These are phyloP conservation scores for Stylonectria norvegica DNA, from an alignment of 2,329 filamentous ascomycete genomes.

Conservation along the genomic window DNA sequence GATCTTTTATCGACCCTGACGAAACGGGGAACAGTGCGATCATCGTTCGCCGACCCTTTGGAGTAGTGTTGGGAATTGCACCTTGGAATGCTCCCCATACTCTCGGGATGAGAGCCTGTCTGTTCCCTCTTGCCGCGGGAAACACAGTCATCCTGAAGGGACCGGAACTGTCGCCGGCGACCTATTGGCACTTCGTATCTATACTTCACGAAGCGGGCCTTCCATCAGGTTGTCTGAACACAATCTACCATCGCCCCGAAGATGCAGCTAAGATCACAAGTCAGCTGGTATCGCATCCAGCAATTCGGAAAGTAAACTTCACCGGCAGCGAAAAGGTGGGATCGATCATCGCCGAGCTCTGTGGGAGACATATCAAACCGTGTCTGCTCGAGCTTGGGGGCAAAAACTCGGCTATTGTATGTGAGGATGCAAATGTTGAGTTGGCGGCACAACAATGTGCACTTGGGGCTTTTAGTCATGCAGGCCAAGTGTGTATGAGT, in stretches of 20 bases:
- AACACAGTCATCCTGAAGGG: conserved; percentile 26
- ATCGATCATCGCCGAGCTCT: conserved; percentile 35
- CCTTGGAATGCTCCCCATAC: conserved; percentile 13
- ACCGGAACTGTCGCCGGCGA: conserved; percentile 31
- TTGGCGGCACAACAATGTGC: conserved; percentile 33
- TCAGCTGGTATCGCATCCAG: conserved; percentile 33
- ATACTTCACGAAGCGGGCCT: conserved; percentile 40
- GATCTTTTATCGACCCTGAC: too few relatives aligned
- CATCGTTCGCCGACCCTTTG: conserved; percentile 18
- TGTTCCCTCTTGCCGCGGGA: conserved; percentile 9
- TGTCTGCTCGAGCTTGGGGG: conserved; percentile 47
- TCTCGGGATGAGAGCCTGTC: conserved; percentile 5
- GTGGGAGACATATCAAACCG: conserved; percentile 42
- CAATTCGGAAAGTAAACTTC: conserved; percentile 10
- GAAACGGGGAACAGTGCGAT: too few relatives aligned
- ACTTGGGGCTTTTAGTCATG: conserved; percentile 45
- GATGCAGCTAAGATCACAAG: conserved; percentile 35
- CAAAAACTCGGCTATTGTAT: conserved; percentile 42
- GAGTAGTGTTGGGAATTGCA: conserved; percentile 26
- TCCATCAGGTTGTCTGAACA: conserved; percentile 40
- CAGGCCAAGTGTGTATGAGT: conserved; percentile 82
- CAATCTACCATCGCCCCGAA: conserved; percentile 30
- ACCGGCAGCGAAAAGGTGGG: conserved; percentile 32
- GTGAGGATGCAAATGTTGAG: conserved; percentile 43
- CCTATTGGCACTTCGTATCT: conserved; percentile 31